A percentile compares a stretch with the other conserved stretches of the same genome.
These are phyloP conservation scores for Pilatotrama ljubarskyi DNA, from an alignment of 768 basidiomycete species.

Conservation along the genomic window DNA sequence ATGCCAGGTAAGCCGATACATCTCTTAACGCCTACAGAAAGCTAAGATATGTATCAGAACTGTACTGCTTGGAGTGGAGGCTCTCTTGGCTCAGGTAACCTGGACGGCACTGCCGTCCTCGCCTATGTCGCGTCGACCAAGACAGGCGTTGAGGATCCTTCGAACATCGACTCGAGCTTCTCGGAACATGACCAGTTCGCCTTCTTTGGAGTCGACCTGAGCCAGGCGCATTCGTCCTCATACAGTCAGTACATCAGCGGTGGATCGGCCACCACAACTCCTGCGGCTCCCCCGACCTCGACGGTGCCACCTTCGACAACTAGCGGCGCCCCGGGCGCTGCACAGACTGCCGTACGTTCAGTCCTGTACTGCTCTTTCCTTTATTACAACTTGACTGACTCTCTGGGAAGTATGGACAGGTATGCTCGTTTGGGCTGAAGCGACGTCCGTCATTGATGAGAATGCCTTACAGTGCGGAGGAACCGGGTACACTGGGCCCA, in stretches of 20 bases:
- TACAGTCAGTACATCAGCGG: conserved; percentile 25
- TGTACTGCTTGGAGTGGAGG: conserved; percentile 33
- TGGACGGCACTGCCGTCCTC: conserved; percentile 26
- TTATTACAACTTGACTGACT: neutral
- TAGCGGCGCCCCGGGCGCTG: conserved; percentile 7
- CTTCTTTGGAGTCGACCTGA: conserved; percentile 32
- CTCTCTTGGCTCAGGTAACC: conserved; percentile 28
- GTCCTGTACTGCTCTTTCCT: neutral
- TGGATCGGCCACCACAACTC: conserved; percentile 8
- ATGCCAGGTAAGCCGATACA: conserved; percentile 27
- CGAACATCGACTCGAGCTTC: conserved; percentile 30
- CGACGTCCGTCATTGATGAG: neutral
- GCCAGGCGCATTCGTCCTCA: conserved; percentile 24
- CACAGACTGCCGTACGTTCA: conserved; percentile 24
- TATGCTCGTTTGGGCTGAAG: neutral
- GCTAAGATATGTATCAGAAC: conserved; percentile 20
- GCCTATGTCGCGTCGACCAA: conserved; percentile 30
- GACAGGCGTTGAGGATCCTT: conserved; percentile 26
- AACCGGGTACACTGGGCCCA: conserved; percentile 24
- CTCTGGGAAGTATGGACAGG: conserved; percentile 24
- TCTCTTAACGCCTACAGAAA: neutral
- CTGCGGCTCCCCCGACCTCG: neutral
- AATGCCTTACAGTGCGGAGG: conserved; percentile 23
- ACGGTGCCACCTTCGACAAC: conserved; percentile 12
- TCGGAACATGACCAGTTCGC: conserved; percentile 31